A percentile compares a stretch with the other conserved stretches of the same genome.
Conservation (phyloP, 2,329 filamentous ascomycete species). For the Stagonosporopsis cucurbitacearum region DNA sequence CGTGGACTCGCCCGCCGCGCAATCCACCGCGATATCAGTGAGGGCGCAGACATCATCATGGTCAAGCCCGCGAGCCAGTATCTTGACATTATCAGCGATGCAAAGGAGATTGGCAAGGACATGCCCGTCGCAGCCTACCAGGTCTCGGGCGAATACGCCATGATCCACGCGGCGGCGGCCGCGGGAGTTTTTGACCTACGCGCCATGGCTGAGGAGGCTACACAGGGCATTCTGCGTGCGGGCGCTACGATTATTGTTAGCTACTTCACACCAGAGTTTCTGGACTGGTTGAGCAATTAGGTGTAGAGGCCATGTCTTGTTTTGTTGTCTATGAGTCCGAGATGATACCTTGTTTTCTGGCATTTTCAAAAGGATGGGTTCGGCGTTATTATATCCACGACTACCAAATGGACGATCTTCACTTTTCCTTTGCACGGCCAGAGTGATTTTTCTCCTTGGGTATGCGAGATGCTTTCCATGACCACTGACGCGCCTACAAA, state of each 20-base stretch:
- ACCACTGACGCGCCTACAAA: not conserved
- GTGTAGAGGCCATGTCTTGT: not conserved
- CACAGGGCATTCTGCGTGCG: slow-evolving; percentile 89
- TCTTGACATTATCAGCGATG: slow-evolving; percentile 96
- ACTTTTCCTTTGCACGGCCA: not conserved
- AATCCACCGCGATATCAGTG: slow-evolving; percentile 85
- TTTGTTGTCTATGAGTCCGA: not conserved
- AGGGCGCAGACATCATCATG: slow-evolving; percentile 98
- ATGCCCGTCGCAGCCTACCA: slow-evolving; percentile 95
- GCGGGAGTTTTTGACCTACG: slow-evolving; percentile 96
- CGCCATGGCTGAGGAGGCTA: slow-evolving; percentile 92
- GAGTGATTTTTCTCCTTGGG: no score
- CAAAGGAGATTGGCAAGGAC: slow-evolving; percentile 90
- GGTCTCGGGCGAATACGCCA: slow-evolving; percentile 95
- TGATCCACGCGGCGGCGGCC: slow-evolving; percentile 96
- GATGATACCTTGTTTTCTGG: slow-evolving; percentile 11
- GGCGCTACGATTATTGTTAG: slow-evolving; percentile 92
- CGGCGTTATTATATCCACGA: slow-evolving; percentile 18
- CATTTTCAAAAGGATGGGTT: slow-evolving; percentile 12
- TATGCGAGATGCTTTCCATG: no score
- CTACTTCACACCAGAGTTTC: slow-evolving; percentile 87
- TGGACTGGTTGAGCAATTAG: slow-evolving; percentile 64
- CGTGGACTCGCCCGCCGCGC: slow-evolving; percentile 90
- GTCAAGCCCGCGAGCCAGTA: slow-evolving; percentile 97
- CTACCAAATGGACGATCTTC: slow-evolving; percentile 5